Evolutionary conservation across 2,329 filamentous ascomycete species (phyloP).

Genomic region (Neonectria hederae): DNA sequence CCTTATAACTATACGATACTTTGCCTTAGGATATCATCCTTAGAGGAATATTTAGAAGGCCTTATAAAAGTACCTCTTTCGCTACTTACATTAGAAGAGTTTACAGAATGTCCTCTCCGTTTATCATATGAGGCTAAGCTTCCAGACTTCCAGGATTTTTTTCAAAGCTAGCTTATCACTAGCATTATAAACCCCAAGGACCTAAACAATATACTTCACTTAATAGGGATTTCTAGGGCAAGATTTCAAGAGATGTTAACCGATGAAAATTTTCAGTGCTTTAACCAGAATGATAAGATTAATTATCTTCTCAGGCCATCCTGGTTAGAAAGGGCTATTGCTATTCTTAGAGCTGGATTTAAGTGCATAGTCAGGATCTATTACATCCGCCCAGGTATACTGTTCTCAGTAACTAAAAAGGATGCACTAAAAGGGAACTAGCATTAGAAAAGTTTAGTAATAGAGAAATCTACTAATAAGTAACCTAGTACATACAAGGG

Average conservation of each 20-base stretch:
- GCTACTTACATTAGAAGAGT: neutral
- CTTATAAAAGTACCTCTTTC: neutral
- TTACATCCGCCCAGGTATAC: neutral
- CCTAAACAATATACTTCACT: neutral
- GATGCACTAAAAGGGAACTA: neutral
- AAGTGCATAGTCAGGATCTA: conserved; percentile 1
- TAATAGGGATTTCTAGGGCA: neutral
- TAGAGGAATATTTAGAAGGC: neutral
- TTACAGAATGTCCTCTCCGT: neutral
- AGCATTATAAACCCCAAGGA: neutral
- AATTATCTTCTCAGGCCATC: neutral
- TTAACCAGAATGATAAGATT: neutral
- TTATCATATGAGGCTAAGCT: neutral
- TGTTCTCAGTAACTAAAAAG: neutral
- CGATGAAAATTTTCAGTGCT: neutral
- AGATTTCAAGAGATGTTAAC: neutral
- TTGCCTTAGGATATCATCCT: neutral
- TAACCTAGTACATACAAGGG: neutral
- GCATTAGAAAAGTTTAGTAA: neutral
- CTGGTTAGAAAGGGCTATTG: neutral
- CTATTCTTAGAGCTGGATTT: neutral
- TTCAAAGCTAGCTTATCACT: neutral
- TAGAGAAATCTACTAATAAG: neutral
- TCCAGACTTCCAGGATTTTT: neutral
- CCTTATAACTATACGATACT: neutral